A percentile compares a stretch with the other conserved stretches of the same genome.
These are phyloP conservation scores for Exophiala sp. DNA, from an alignment of 2,329 filamentous ascomycete species.

Conservation along the genomic window DNA sequence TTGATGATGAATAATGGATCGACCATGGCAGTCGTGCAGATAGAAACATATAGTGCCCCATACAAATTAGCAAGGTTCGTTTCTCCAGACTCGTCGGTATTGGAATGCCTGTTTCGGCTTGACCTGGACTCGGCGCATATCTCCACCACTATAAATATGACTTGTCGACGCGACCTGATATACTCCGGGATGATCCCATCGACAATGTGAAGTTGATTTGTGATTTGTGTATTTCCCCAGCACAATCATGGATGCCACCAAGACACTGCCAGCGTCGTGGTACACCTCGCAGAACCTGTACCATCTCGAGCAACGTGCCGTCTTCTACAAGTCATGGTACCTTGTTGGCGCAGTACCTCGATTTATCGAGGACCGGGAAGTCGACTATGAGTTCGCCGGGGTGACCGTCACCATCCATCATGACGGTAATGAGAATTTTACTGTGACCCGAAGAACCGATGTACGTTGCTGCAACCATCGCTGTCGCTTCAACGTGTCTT, in stretches of 20 bases:
- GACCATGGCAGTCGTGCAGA: background rate
- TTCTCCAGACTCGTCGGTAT: slow-evolving; percentile 14
- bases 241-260: slow-evolving; percentile 20
- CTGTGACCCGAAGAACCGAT: slow-evolving; percentile 21
- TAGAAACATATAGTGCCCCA: background rate
- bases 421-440: slow-evolving; percentile 22
- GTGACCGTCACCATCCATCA: slow-evolving; percentile 15
- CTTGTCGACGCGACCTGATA: too few relatives aligned
- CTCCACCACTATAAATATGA: too few relatives aligned
- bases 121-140: too few relatives aligned
- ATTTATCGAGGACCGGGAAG: slow-evolving; percentile 41
- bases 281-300: slow-evolving; percentile 49
- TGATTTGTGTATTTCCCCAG: background rate
- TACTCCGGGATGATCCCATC: too few relatives aligned
- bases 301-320: slow-evolving; percentile 48
- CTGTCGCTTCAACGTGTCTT: background rate
- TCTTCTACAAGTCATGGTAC: slow-evolving; percentile 54
- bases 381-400: slow-evolving; percentile 50
- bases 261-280: slow-evolving; percentile 53
- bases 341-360: slow-evolving; percentile 52
- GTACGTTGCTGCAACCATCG: slow-evolving; percentile 9
- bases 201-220: too few relatives aligned
- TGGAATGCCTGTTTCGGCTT: slow-evolving; percentile 19
- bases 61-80: background rate
- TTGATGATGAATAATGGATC: too few relatives aligned